Conservation (phyloP, 371 early-diverging fungal genomes). For the Apophysomyces trapeziformis region DNA sequence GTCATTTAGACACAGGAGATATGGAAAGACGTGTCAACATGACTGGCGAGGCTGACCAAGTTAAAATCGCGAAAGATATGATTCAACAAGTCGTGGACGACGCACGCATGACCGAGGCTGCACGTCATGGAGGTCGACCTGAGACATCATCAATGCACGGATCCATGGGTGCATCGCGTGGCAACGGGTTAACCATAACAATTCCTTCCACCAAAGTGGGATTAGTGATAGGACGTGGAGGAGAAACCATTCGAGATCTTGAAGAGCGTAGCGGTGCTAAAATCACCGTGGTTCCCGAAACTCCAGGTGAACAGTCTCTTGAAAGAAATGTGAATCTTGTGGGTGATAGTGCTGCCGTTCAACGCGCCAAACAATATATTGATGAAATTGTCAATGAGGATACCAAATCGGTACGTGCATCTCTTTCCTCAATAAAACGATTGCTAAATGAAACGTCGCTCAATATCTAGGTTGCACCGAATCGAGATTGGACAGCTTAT, state of each 20-base stretch:
- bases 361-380: slow-evolving; percentile 75
- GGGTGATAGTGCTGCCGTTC: slow-evolving; percentile 74
- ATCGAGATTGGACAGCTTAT: slow-evolving; percentile 30
- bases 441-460: too few relatives aligned
- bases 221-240: slow-evolving; percentile 87
- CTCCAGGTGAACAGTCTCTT: slow-evolving; percentile 49
- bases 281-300: slow-evolving; percentile 81
- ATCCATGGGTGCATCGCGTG: not conserved
- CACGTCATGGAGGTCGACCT: slow-evolving; percentile 17
- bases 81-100: slow-evolving; percentile 59
- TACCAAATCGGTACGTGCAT: not conserved
- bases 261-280: slow-evolving; percentile 82
- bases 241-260: slow-evolving; percentile 88
- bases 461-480: slow-evolving; percentile 22
- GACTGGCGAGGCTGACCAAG: slow-evolving; percentile 64
- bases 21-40: slow-evolving; percentile 68
- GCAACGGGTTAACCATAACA: slow-evolving; percentile 49
- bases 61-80: slow-evolving; percentile 66
- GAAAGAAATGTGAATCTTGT: slow-evolving; percentile 73
- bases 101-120: slow-evolving; percentile 37
- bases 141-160: not conserved
- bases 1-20: slow-evolving; percentile 41
- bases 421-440: too few relatives aligned
- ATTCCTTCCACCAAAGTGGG: slow-evolving; percentile 81
- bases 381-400: slow-evolving; percentile 74